phyloP scores from a whole-genome alignment of 1,139 yeast genomes.

The Protomyces pachydermus region DNA sequence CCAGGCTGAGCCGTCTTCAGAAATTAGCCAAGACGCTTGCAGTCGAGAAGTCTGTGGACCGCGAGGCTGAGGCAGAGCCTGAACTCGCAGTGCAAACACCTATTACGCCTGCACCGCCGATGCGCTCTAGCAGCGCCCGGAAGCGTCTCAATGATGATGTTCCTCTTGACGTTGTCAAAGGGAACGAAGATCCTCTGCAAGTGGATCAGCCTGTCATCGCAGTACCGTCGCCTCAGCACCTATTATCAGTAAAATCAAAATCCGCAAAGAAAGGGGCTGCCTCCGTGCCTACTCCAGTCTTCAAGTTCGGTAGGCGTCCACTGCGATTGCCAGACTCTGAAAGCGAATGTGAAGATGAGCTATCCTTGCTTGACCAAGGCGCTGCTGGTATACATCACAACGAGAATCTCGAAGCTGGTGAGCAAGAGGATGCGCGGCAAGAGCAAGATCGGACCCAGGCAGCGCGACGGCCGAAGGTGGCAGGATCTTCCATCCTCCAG shows the following conservation, averaged over 20 bases:
- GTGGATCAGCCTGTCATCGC: too few relatives aligned
- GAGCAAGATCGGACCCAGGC: background rate
- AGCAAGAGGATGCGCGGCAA: background rate
- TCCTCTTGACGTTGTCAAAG: background rate
- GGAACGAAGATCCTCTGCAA: background rate
- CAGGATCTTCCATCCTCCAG: background rate
- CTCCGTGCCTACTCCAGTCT: background rate
- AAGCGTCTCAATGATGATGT: background rate
- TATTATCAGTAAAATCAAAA: too few relatives aligned
- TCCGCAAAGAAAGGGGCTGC: background rate
- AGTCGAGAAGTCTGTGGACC: too few relatives aligned
- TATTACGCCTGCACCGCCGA: background rate
- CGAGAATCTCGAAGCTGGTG: background rate
- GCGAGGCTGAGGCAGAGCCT: background rate
- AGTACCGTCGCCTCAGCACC: background rate
- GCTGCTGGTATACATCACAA: background rate
- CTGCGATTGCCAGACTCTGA: background rate
- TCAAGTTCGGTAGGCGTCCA: too few relatives aligned
- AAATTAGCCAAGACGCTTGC: background rate
- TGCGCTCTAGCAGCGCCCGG: background rate
- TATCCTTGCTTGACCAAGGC: background rate
- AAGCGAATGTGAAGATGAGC: background rate
- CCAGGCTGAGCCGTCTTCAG: background rate
- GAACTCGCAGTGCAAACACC: background rate
- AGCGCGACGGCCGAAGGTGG: background rate